Conservation (phyloP, 2,329 filamentous ascomycete species). For the Fusarium bactridioides region DNA sequence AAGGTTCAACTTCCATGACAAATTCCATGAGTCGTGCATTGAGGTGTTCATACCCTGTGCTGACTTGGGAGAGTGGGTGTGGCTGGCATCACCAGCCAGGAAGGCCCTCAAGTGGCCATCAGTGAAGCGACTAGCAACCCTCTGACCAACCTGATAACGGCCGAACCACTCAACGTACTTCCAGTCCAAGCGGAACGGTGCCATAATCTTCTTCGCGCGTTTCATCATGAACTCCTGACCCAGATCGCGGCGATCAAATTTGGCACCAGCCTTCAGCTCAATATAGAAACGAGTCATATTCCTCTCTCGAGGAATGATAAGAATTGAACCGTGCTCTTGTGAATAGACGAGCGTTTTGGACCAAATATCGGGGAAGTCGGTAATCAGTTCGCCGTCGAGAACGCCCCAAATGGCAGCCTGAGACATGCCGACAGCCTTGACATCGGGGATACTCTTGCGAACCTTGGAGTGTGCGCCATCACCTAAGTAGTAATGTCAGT, state of each 20-base stretch:
- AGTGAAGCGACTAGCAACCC: conserved; percentile 74
- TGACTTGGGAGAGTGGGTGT: conserved; percentile 76
- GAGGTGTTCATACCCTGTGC: conserved; percentile 73
- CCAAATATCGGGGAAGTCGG: conserved; percentile 79
- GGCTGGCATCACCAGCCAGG: conserved; percentile 73
- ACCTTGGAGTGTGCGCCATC: conserved; percentile 78
- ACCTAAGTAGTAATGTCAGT: conserved; percentile 48
- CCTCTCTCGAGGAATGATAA: conserved; percentile 77
- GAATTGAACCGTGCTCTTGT: conserved; percentile 71
- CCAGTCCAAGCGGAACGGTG: conserved; percentile 65
- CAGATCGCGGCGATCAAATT: conserved; percentile 50
- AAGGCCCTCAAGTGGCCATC: conserved; percentile 70
- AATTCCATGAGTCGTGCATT: conserved; percentile 69
- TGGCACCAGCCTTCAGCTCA: conserved; percentile 59
- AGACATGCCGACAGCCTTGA: conserved; percentile 63
- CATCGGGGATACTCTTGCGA: conserved; percentile 67
- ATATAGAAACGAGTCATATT: conserved; percentile 74
- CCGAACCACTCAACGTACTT: conserved; percentile 74
- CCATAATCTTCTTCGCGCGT: conserved; percentile 67
- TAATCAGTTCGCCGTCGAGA: conserved; percentile 73
- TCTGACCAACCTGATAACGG: conserved; percentile 74
- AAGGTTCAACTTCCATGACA: conserved; percentile 61
- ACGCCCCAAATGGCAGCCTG: conserved; percentile 72
- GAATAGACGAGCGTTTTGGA: conserved; percentile 76
- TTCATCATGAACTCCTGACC: conserved; percentile 76